Base-by-base conservation (phyloP, 1,284 basidiomycete species). In the Pseudozyma hubeiensis region DNA sequence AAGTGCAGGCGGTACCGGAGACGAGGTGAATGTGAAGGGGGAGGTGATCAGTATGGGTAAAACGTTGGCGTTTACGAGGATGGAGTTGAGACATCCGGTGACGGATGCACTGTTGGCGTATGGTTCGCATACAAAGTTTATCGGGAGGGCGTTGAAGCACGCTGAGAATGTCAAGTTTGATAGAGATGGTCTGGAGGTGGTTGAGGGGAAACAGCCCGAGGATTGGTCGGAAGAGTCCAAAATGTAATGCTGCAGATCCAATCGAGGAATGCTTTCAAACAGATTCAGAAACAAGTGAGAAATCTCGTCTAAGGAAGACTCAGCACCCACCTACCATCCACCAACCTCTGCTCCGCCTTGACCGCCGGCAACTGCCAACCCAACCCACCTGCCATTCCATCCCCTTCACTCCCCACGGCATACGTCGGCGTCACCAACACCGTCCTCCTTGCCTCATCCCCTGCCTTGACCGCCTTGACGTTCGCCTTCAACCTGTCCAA, bases 141-240 rank as follows among this genome's bases (percentile, higher is more conserved):
- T 95, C 63, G 92, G 91, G 14, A 91, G 89, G 82, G 92, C 91
- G 7, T 87, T 88, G 14, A 87, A 86, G 5, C 89, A 92, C 78
- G 85, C 91, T 88, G 88, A 91, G 65, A 93, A 93, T 76, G 89
- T 94, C 50, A 91, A 89, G 78, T 91, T 95, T 70, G 91, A 92
- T 4, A 88, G 89, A 54, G 90, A 91, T 66, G 93, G 93, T 19
- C 90, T 92, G 82, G 86, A 79, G 2, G 87, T 94, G 2, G 71
- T 91, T 37, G 89, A 92, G 73, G 91, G 92, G 2, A 81, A 78
- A 39, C 68, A 71, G 49, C 65, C 69, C 0, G 55, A 75, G 7
- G 77, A 79, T 17, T 76, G 77, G 72, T 9, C 10, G 0, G 53
- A 61, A 17, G 45, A 67, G 29, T 46, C 34, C n/a, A 53, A 33